Evolutionary conservation across 108 stramenopile genomes (phyloP).

Genomic region (Skeletonema potamos): DNA sequence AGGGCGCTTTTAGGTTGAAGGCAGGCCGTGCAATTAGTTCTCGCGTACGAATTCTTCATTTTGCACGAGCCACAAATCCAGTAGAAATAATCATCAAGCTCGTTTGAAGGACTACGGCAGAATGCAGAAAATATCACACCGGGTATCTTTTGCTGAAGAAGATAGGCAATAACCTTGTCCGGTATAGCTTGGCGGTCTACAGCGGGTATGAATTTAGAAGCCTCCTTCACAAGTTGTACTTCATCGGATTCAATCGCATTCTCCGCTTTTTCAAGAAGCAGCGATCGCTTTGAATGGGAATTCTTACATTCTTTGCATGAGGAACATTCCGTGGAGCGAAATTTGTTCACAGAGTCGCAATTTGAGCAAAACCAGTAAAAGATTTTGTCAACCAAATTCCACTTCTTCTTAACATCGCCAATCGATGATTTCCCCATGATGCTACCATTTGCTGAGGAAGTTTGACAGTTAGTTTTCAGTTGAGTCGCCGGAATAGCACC

Average conservation of each 20-base stretch:
- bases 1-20: constrained; percentile 15
- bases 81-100: constrained; percentile 35
- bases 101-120: not conserved
- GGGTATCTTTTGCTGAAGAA: constrained; percentile 10
- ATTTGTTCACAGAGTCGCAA: constrained; percentile 21
- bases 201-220: constrained; percentile 1
- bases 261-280: constrained; percentile 22
- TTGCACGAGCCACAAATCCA: constrained; percentile 44
- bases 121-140: constrained; percentile 7
- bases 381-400: constrained; percentile 15
- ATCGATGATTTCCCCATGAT: not conserved
- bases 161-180: constrained; percentile 15
- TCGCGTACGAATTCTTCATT: constrained; percentile 32
- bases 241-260: not conserved
- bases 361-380: constrained; percentile 41
- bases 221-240: constrained; percentile 29
- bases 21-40: constrained; percentile 24
- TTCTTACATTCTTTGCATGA: constrained; percentile 9
- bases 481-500: not conserved
- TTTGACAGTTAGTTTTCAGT: not conserved
- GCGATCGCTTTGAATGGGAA: constrained; percentile 12
- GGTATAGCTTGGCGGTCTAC: constrained; percentile 24
- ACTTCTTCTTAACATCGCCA: not conserved
- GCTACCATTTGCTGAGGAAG: not conserved
- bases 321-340: not conserved